Conservation (phyloP, 208 protist species). For the Strigomonas culicis region DNA sequence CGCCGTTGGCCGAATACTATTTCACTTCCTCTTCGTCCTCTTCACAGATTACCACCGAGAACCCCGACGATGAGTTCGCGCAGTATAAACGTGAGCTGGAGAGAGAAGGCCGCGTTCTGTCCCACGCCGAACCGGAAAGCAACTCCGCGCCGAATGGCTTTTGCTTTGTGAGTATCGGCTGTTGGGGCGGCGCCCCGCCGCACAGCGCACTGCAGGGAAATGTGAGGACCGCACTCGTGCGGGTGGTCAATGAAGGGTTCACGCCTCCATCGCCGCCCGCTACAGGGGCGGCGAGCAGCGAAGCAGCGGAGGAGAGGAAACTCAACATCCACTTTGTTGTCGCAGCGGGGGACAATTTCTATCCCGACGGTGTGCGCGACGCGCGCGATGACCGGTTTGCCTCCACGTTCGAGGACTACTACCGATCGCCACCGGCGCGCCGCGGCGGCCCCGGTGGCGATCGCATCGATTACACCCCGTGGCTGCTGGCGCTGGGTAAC, state of each 20-base stretch:
- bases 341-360: background rate
- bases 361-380: background rate
- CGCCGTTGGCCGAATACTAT: conserved; percentile 1
- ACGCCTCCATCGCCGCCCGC: background rate
- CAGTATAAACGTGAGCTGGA: background rate
- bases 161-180: background rate
- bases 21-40: no score
- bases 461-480: background rate
- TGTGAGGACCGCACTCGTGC: background rate
- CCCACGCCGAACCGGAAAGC: background rate
- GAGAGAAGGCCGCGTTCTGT: background rate
- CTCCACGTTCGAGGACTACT: background rate
- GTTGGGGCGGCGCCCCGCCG: background rate
- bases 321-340: background rate
- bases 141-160: background rate
- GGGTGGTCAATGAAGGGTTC: background rate
- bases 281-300: no score
- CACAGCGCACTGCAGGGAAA: background rate
- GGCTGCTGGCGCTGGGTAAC: background rate
- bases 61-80: background rate
- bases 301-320: background rate
- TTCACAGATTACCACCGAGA: no score
- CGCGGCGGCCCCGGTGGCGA: background rate
- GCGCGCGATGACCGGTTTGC: background rate
- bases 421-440: background rate